Base-by-base conservation (phyloP, 2,329 filamentous ascomycete species). In the Arachnomyces sp. region DNA sequence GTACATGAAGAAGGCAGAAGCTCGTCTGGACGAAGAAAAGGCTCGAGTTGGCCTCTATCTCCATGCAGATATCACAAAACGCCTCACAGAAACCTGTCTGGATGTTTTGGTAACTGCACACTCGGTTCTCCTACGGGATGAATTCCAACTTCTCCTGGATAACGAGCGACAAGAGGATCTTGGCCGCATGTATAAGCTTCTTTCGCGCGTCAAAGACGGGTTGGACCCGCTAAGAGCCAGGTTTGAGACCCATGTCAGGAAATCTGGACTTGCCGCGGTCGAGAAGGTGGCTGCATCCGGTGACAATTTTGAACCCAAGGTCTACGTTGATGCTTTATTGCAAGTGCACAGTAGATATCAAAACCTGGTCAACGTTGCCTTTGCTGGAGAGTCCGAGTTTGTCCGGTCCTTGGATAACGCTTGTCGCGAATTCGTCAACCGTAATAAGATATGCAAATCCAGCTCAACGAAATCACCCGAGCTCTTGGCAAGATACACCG, bases 1-100 rank as follows among this genome's bases (percentile, higher is more conserved):
- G 59, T 98, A 96, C 67, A 96, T 98, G 92, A 96, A 96, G 73
- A 98, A 98, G 75, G 93, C 92, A 1, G 90, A 96, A 66, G 67
- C 79, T 31, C 81, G 92, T 25, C 67, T 98, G 45, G 79, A 86
- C 6, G 92, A 98, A 64, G 92, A 98, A 64, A 92, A 94, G 66
- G 86, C 90, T 58, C 85, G 92, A 17, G 92, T 98, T 7, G 80
- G 80, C 49, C 79, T 96, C 57, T 98, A 94, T 57, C 73, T 98
- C 34, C 87, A 96, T 55, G 78, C 80, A 28, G 92, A 98, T 63
- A 95, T 96, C 43, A 84, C 85, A 51, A 68, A 80, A 6, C 81
- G 81, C 12, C 70, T 98, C 40, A 94, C 89, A 68, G 87, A 85
- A 55, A 80, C 81, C 2, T 98, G 90, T 62, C 85, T 96, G 63